Conservation (phyloP, 352 stramenopile species). For the Globisporangium megalacanthum region DNA sequence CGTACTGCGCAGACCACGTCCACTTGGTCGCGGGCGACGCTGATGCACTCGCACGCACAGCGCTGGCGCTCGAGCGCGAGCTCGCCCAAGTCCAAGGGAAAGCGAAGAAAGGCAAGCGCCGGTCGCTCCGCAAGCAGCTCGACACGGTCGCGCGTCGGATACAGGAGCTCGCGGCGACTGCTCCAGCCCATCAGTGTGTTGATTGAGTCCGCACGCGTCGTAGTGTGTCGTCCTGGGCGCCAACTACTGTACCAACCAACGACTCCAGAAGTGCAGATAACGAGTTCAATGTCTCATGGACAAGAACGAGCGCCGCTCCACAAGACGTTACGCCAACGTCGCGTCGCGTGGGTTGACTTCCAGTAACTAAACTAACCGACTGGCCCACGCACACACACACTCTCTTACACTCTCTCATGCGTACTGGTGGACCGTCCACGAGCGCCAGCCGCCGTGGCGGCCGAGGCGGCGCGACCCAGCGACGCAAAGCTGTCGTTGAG, state of each 20-base stretch:
- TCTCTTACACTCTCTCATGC: conserved; percentile 3
- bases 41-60: conserved; percentile 29
- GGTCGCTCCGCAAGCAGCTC: conserved; percentile 78
- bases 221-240: too few species aligned
- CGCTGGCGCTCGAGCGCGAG: conserved; percentile 22
- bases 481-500: conserved; percentile 19
- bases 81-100: conserved; percentile 35
- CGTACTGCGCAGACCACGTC: conserved; percentile 60
- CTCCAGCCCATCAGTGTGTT: not conserved
- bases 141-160: conserved; percentile 61
- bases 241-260: too few species aligned
- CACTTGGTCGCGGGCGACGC: conserved; percentile 38
- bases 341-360: too few species aligned
- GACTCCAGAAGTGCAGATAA: too few species aligned
- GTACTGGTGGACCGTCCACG: not conserved
- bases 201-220: too few species aligned
- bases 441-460: conserved; percentile 16
- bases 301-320: too few species aligned
- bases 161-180: conserved; percentile 23
- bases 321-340: too few species aligned
- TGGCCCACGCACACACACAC: too few species aligned
- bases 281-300: too few species aligned
- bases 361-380: too few species aligned
- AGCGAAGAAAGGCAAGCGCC: conserved; percentile 57
- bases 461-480: conserved; percentile 16